Base-by-base conservation (phyloP, 139 green algal species). In the Tetradesmus obliquus region DNA sequence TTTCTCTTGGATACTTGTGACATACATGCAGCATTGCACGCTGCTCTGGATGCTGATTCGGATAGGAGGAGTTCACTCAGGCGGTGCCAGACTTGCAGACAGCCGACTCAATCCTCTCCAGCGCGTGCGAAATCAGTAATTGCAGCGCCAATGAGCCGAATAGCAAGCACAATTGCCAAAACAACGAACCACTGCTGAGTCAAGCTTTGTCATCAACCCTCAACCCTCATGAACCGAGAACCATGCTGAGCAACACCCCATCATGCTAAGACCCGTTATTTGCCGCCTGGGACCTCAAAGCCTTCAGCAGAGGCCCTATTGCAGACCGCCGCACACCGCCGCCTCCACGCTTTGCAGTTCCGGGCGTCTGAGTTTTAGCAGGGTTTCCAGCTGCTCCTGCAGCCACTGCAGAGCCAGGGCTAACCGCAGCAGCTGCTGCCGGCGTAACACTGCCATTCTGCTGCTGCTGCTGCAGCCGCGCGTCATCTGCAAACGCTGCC, bases 211-310 rank as follows among this genome's bases (percentile, higher is more conserved):
- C 72, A 53, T 45, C 72, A 32, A 81, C 72, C 5, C 60, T 71
- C 60, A 71, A 71, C 60, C 60, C 60, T 71, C 66, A 24, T n/a
- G 66, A 76, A 76, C 66, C 66, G 7, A 6, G 66, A 76, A 76
- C 66, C 66, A 76, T 24, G 15, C 66, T 5, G 2, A 24, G 66
- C 3, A 8, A 12, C 66, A 24, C 17, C 10, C n/a, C 66, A 24
- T 24, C 17, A 76, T 22, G n/a, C n/a, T 53, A 82, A 20, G 24
- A 17, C 74, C 74, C 74, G n/a, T 55, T n/a, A 82, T 55, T 82
- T 55, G 74, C 58, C 79, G 84, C 84, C 66, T 89, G 85, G 9
- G 71, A 66, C 66, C 85, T 60, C 85, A 89, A 19, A 1, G 53
- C 51, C 22, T 57, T 60, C 51, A 89, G 62, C 66, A 89, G 12